Evolutionary conservation across 305 asterid genomes (phyloP).

Genomic region (Rubia balearica): DNA sequence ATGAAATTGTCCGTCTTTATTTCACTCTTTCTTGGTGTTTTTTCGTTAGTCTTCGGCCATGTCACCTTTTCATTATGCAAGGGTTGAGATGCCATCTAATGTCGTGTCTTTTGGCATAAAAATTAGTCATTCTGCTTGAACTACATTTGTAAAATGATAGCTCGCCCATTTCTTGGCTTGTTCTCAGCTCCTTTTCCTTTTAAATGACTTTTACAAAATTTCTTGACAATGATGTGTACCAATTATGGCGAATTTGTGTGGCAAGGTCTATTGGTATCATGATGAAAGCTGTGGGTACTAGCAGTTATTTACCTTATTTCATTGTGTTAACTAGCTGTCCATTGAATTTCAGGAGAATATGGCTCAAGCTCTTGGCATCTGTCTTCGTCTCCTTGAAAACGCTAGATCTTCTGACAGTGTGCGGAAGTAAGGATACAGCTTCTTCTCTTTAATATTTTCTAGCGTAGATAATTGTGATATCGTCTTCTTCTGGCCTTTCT

Average conservation of each 20-base stretch:
- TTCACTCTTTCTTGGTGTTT: neutral
- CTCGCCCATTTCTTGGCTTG: neutral
- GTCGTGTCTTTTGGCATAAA: neutral
- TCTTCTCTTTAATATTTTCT: neutral
- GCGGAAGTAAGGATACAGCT: conserved; percentile 58
- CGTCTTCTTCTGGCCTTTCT: conserved; percentile 5
- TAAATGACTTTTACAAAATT: neutral
- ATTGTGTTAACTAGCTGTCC: conserved; percentile 1
- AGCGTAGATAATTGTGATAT: neutral
- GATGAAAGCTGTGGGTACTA: neutral
- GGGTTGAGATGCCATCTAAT: neutral
- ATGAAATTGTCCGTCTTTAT: neutral
- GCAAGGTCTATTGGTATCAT: conserved; percentile 7
- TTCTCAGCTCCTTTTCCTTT: neutral
- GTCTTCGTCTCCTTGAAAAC: conserved; percentile 91
- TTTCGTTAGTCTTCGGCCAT: conserved; percentile 1
- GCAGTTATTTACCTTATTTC: neutral
- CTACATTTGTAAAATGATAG: neutral
- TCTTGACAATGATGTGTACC: neutral
- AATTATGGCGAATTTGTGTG: neutral
- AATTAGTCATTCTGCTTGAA: neutral
- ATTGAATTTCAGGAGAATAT: conserved; percentile 61
- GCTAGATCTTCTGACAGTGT: conserved; percentile 96
- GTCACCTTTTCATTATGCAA: neutral
- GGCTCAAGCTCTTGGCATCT: conserved; percentile 89